Evolutionary conservation across 192 early-diverging fungal genomes (phyloP).

Genomic region (Allomyces javanicus): DNA sequence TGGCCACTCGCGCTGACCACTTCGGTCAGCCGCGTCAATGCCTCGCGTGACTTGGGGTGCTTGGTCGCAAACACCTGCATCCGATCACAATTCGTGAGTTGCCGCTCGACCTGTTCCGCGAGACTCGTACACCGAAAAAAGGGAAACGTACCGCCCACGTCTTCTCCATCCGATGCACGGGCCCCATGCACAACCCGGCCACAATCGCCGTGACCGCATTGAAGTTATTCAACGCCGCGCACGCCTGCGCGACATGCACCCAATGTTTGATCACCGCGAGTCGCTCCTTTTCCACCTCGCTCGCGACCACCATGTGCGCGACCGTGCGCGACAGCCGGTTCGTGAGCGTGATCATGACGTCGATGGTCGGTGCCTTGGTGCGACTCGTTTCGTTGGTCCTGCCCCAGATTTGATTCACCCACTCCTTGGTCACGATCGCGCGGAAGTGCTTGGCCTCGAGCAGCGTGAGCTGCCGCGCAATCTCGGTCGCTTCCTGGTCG

Average conservation of each 20-base stretch:
- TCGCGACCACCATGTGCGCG: neutral
- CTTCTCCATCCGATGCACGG: slow-evolving; percentile 5
- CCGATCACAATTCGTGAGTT: too few relatives aligned
- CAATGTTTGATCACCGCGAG: slow-evolving; percentile 2
- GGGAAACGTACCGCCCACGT: slow-evolving; percentile 2
- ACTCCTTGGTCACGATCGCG: slow-evolving; percentile 2
- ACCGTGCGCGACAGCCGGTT: neutral
- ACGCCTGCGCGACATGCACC: slow-evolving; percentile 3
- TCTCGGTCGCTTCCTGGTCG: neutral
- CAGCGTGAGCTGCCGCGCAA: slow-evolving; percentile 7
- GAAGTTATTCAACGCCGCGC: slow-evolving; percentile 4
- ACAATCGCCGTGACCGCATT: slow-evolving; percentile 7
- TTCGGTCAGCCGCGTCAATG: neutral
- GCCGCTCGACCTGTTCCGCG: too few relatives aligned
- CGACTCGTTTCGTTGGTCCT: neutral
- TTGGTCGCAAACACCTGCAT: neutral
- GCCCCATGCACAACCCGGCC: slow-evolving; percentile 5
- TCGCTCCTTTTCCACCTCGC: neutral
- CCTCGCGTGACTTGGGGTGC: neutral
- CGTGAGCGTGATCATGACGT: slow-evolving; percentile 4
- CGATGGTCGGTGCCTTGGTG: slow-evolving; percentile 4
- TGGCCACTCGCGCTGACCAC: slow-evolving; percentile 7
- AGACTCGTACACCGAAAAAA: too few relatives aligned
- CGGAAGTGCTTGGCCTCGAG: slow-evolving; percentile 6
- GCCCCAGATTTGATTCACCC: slow-evolving; percentile 7